These are phyloP conservation scores for Asterella californica DNA, from an alignment of 225 moss, liverwort and hornwort genomes.

Conservation along the genomic window DNA sequence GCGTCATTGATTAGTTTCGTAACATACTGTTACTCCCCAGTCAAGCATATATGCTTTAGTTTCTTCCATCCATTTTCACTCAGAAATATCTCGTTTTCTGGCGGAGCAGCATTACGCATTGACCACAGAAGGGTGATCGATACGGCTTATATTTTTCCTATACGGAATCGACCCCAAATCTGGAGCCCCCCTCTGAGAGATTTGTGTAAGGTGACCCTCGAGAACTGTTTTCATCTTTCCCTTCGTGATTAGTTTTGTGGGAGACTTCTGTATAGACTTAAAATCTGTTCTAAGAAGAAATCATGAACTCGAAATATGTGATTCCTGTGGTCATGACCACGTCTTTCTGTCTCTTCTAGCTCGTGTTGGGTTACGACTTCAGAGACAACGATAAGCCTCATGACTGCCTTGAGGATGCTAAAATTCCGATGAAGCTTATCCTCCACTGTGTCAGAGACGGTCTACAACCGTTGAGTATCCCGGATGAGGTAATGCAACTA, in stretches of 20 bases:
- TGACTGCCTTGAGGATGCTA: conserved; percentile 59
- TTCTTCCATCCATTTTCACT: background rate
- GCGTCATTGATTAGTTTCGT: background rate
- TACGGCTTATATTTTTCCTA: conserved; percentile 49
- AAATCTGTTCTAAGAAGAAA: background rate
- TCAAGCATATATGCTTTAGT: background rate
- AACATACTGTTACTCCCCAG: background rate
- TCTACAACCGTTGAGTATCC: conserved; percentile 34
- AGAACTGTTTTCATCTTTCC: background rate
- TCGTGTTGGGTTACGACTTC: conserved; percentile 61
- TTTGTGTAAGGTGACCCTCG: conserved; percentile 47
- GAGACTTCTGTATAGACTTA: background rate
- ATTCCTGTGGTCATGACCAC: background rate
- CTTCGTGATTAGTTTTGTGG: background rate
- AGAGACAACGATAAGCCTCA: conserved; percentile 56
- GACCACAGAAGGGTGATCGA: conserved; percentile 62
- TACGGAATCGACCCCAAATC: conserved; percentile 39
- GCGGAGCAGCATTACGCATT: conserved; percentile 51
- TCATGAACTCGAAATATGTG: background rate
- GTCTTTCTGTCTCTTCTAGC: conserved; percentile 21
- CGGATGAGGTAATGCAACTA: conserved; percentile 32
- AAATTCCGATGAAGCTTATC: conserved; percentile 55
- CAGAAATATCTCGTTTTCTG: background rate
- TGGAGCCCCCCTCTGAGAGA: conserved; percentile 41
- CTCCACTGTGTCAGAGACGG: conserved; percentile 48